phyloP scores from a whole-genome alignment of 75 land plant species.

The Sequoiadendron giganteum region DNA sequence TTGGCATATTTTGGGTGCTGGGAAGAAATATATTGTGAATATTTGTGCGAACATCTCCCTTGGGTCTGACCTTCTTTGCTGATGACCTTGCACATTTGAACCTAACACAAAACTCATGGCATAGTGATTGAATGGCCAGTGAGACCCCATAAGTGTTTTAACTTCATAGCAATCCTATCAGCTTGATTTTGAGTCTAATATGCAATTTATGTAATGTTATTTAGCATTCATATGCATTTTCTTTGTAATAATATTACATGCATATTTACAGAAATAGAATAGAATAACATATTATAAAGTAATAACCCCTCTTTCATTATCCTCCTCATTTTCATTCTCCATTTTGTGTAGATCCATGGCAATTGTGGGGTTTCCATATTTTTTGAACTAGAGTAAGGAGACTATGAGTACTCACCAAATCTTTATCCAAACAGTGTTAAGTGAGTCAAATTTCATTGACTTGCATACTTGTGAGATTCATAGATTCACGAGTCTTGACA shows the following conservation, averaged over 20 bases:
- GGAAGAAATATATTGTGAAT: not conserved
- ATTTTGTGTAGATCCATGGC: not conserved
- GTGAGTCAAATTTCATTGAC: not conserved
- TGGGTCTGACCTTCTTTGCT: not conserved
- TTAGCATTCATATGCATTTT: no score
- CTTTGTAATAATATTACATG: no score
- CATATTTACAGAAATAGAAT: no score
- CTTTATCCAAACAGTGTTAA: not conserved
- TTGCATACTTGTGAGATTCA: not conserved
- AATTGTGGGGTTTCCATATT: not conserved
- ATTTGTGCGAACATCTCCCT: not conserved
- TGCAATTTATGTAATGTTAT: no score
- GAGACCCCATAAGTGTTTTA: not conserved
- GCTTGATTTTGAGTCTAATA: no score
- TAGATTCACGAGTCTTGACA: not conserved
- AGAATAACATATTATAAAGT: no score
- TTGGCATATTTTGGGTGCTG: not conserved
- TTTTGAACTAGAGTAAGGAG: not conserved
- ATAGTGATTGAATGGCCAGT: not conserved
- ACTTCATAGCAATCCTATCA: no score
- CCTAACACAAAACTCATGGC: not conserved
- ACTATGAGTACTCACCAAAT: not conserved
- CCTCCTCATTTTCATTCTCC: no score
- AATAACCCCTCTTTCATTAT: no score
- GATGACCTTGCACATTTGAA: not conserved